These are phyloP conservation scores for Blastobotrys capitulatus DNA, from an alignment of 1,139 yeast species.

Conservation along the genomic window DNA sequence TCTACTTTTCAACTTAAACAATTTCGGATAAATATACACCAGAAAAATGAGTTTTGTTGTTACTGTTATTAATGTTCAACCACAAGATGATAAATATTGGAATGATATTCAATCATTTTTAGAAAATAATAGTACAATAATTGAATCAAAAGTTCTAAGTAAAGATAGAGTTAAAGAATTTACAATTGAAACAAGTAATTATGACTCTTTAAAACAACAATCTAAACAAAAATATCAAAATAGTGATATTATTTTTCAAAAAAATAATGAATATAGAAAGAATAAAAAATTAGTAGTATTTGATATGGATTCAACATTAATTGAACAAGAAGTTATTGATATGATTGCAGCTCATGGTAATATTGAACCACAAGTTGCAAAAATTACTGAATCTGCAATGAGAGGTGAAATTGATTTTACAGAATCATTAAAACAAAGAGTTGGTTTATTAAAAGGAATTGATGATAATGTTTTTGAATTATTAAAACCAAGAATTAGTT, in stretches of 20 bases:
- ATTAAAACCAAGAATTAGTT: conserved; percentile 57
- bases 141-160: background rate
- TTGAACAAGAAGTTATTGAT: conserved; percentile 95
- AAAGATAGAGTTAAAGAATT: background rate
- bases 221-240: background rate
- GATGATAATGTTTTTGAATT: conserved; percentile 76
- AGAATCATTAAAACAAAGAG: conserved; percentile 73
- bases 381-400: conserved; percentile 93
- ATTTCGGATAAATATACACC: no score
- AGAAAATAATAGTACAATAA: background rate
- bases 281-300: conserved; percentile 69
- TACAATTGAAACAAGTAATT: background rate
- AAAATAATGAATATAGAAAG: conserved; percentile 24
- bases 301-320: conserved; percentile 97
- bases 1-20: no score
- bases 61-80: conserved; percentile 4
- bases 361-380: conserved; percentile 69
- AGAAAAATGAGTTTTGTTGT: background rate
- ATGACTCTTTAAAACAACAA: background rate
- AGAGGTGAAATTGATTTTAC: conserved; percentile 92
- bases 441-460: conserved; percentile 71
- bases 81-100: background rate
- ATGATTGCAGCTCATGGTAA: conserved; percentile 85
- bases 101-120: conserved; percentile 1
- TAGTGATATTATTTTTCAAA: conserved; percentile 46